Conservation (phyloP, 768 basidiomycete genomes). For the Amanita brunnescens region DNA sequence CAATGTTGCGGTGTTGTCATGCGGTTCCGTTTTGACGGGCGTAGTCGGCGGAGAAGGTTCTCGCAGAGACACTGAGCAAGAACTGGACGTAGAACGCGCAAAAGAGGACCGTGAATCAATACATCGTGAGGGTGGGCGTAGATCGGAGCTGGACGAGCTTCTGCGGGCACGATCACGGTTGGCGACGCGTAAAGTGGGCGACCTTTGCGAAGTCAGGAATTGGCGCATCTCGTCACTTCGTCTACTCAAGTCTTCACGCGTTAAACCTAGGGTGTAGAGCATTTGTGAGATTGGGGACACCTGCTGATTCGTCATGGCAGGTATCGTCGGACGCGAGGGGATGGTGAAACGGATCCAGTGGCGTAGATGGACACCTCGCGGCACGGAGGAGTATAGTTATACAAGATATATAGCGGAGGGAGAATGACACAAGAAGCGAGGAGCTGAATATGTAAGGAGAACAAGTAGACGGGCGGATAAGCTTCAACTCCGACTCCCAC, state of each 20-base stretch:
- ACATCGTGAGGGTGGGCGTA: conserved; percentile 27
- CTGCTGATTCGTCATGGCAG: conserved; percentile 31
- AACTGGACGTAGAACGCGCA: conserved; percentile 35
- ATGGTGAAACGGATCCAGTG: not conserved
- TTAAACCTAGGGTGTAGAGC: conserved; percentile 62
- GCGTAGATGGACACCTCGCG: not conserved
- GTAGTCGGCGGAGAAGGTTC: conserved; percentile 51
- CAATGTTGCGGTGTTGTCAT: conserved; percentile 37
- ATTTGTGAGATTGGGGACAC: conserved; percentile 68
- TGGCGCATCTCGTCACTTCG: conserved; percentile 76
- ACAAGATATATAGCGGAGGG: conserved; percentile 9
- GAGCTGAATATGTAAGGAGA: conserved; percentile 6
- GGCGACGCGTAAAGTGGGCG: conserved; percentile 36
- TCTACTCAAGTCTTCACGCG: conserved; percentile 63
- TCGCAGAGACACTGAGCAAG: conserved; percentile 40
- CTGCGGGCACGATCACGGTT: conserved; percentile 25
- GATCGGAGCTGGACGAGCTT: conserved; percentile 22
- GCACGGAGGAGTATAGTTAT: not conserved
- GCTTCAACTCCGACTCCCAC: conserved; percentile 9
- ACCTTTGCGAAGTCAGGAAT: conserved; percentile 54
- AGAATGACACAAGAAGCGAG: conserved; percentile 4
- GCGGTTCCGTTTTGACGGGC: conserved; percentile 56
- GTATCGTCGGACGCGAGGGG: not conserved
- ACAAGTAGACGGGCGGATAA: conserved; percentile 9
- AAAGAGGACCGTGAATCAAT: conserved; percentile 26